Evolutionary conservation across 495 filamentous ascomycete genomes (phyloP).

Genomic region (Annulohypoxylon maeteangense): DNA sequence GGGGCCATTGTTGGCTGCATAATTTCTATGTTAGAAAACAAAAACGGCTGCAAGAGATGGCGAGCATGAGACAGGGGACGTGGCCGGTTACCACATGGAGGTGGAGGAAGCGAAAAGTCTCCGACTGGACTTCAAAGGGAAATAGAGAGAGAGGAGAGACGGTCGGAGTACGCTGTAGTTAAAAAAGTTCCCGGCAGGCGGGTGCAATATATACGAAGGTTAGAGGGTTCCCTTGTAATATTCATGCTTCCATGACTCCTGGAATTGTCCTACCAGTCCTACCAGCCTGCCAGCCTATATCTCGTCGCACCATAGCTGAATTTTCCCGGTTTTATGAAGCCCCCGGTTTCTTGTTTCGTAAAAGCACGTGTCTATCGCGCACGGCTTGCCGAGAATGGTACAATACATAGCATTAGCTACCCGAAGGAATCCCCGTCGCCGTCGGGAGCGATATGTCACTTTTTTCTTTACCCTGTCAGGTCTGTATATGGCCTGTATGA

Average conservation of each 20-base stretch:
- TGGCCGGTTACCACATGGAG: neutral
- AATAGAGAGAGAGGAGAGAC: neutral
- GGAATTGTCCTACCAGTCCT: neutral
- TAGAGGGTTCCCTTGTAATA: neutral
- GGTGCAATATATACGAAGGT: neutral
- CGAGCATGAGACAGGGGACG: neutral
- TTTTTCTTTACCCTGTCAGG: no score
- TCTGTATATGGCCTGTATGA: neutral
- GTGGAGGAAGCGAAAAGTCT: neutral
- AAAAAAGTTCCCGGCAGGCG: neutral
- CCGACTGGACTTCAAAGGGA: neutral
- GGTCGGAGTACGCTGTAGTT: neutral
- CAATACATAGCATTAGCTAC: neutral
- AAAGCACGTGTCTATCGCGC: neutral
- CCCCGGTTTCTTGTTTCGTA: neutral
- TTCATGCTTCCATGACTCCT: neutral
- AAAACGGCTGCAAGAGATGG: neutral
- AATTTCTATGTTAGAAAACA: neutral
- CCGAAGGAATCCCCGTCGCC: slow-evolving; percentile 2
- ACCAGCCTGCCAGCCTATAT: no score
- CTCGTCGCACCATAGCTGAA: neutral
- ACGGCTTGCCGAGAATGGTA: slow-evolving; percentile 2
- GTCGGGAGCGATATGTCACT: neutral
- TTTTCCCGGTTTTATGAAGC: neutral
- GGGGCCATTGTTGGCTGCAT: neutral